Conservation (phyloP, 371 early-diverging fungal species). For the Funneliformis caledonium region DNA sequence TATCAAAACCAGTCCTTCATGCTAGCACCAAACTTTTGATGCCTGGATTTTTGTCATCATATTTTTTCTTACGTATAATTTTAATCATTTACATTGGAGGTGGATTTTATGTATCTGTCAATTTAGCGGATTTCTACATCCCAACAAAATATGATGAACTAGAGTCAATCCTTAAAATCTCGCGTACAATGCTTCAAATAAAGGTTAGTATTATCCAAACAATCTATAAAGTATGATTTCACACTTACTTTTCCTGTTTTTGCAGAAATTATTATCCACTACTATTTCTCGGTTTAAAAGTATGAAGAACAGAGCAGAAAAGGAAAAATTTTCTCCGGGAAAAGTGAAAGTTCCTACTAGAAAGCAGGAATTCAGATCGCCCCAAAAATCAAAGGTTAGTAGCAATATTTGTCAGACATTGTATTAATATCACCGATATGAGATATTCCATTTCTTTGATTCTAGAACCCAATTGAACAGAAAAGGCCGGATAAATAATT, state of each 20-base stretch:
- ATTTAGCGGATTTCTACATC: conserved; percentile 26
- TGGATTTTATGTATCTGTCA: conserved; percentile 23
- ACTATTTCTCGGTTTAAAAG: conserved; percentile 19
- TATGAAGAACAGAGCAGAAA: conserved; percentile 17
- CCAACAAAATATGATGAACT: conserved; percentile 36
- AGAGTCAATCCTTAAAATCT: conserved; percentile 18
- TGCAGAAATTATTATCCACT: conserved; percentile 32
- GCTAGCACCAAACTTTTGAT: neutral
- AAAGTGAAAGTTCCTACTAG: neutral
- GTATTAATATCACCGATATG: no score
- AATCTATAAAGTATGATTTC: neutral
- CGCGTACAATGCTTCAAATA: conserved; percentile 16
- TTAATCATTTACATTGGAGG: conserved; percentile 5
- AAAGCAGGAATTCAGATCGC: neutral
- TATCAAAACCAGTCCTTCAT: conserved; percentile 17
- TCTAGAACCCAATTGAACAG: no score
- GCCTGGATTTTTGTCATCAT: conserved; percentile 13
- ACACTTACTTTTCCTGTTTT: conserved; percentile 9
- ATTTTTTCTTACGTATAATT: neutral
- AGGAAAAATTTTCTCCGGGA: conserved; percentile 22
- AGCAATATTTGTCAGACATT: no score
- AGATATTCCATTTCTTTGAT: no score
- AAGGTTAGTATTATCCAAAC: conserved; percentile 18
- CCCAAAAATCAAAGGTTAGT: no score
- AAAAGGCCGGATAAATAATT: no score